phyloP scores from a whole-genome alignment of 768 basidiomycete species.

The Galerina sulciceps region DNA sequence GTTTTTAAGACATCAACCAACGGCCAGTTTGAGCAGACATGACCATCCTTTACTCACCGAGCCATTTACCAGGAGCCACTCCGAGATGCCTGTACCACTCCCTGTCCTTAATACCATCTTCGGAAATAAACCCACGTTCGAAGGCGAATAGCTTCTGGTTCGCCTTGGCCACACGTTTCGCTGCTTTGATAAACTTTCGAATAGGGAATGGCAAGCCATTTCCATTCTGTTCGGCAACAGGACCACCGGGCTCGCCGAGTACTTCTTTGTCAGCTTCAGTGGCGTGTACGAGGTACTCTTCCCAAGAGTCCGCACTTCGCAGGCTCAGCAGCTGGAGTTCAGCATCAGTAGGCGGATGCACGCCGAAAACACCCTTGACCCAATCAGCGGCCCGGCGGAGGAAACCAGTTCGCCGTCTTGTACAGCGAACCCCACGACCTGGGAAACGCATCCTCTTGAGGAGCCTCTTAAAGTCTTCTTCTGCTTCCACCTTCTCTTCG shows the following conservation, averaged over 20 bases:
- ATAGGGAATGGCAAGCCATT: conserved; percentile 32
- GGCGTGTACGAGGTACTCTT: conserved; percentile 33
- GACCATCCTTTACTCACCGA: conserved; percentile 60
- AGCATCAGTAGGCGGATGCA: conserved; percentile 30
- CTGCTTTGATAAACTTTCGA: conserved; percentile 57
- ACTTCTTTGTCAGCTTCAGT: conserved; percentile 4
- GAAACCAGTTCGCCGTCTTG: conserved; percentile 22
- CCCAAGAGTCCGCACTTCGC: conserved; percentile 32
- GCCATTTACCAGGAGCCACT: conserved; percentile 87
- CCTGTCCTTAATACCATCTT: conserved; percentile 75
- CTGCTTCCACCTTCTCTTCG: conserved; percentile 58
- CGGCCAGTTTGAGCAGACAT: neutral
- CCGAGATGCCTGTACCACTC: conserved; percentile 89
- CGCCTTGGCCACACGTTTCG: conserved; percentile 56
- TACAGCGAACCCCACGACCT: conserved; percentile 28
- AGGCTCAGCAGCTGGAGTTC: conserved; percentile 25
- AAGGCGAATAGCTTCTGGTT: conserved; percentile 74
- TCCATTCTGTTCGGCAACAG: neutral
- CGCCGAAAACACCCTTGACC: conserved; percentile 44
- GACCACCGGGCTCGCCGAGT: conserved; percentile 6
- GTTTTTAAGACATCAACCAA: neutral
- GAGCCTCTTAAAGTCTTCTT: conserved; percentile 52
- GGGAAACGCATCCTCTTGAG: conserved; percentile 39
- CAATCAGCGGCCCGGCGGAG: conserved; percentile 31
- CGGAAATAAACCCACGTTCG: conserved; percentile 81